These are phyloP conservation scores for Aphanoascus verrucosus DNA, from an alignment of 2,329 filamentous ascomycete genomes.

Conservation along the genomic window DNA sequence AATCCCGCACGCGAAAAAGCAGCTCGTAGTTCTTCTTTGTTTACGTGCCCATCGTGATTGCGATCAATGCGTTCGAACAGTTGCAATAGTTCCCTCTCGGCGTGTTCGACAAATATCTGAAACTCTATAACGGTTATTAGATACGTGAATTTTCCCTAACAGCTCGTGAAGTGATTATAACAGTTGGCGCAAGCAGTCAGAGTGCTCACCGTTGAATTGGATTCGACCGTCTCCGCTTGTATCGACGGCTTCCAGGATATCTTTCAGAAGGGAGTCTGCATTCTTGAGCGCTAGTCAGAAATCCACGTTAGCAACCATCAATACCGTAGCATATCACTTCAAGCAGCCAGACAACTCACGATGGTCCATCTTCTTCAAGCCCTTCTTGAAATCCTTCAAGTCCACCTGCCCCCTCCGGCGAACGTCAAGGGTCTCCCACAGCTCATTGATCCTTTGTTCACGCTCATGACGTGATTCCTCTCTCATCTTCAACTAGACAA, in stretches of 20 bases:
- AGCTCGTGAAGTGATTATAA: not conserved
- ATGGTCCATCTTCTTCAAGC: conserved; percentile 80
- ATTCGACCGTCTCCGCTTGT: conserved; percentile 81
- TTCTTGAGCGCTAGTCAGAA: conserved; percentile 65
- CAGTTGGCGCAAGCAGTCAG: conserved; percentile 12
- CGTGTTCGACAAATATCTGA: conserved; percentile 71
- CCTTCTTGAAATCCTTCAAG: conserved; percentile 70
- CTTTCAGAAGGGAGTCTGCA: conserved; percentile 71
- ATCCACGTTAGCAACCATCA: conserved; percentile 5
- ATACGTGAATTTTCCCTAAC: not conserved
- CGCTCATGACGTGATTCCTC: conserved; percentile 66
- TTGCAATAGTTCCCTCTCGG: conserved; percentile 68
- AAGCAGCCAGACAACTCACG: conserved; percentile 46
- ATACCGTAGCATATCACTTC: no score
- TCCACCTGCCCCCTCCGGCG: conserved; percentile 69
- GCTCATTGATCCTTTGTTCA: conserved; percentile 67
- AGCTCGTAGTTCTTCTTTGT: conserved; percentile 67
- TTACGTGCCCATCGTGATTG: conserved; percentile 73
- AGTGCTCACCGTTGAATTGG: conserved; percentile 65
- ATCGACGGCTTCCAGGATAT: conserved; percentile 73
- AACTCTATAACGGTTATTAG: conserved; percentile 58
- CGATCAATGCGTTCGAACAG: conserved; percentile 82
- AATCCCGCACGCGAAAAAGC: conserved; percentile 74
- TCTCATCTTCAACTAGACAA: conserved; percentile 46
- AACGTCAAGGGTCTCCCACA: conserved; percentile 76